Conservation (phyloP, 164 flowering plant genomes). For the Vitis rotundifolia region DNA sequence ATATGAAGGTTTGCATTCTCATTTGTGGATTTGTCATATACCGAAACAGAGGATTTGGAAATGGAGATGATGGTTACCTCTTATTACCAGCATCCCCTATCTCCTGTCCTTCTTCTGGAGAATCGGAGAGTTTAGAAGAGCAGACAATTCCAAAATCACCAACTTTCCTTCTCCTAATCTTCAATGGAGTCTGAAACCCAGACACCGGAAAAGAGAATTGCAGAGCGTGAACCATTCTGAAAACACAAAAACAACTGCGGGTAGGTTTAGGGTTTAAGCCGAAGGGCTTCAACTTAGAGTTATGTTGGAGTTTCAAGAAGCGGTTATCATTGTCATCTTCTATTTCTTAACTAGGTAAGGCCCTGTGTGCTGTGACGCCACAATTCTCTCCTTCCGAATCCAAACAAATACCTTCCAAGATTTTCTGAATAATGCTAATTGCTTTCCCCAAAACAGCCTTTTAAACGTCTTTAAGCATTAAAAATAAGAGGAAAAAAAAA, state of each 20-base stretch:
- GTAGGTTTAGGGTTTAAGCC: conserved; percentile 1
- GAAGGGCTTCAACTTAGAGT: not conserved
- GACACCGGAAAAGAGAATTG: conserved; percentile 21
- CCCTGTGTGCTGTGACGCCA: no score
- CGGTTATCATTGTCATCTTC: not conserved
- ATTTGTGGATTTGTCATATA: not conserved
- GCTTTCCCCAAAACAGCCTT: no score
- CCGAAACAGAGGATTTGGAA: not conserved
- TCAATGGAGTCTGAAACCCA: conserved; percentile 13
- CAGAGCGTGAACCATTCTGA: conserved; percentile 21
- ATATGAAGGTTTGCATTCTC: no score
- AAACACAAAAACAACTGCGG: no score
- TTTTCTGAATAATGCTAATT: no score
- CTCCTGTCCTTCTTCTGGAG: conserved; percentile 17
- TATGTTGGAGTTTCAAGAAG: not conserved
- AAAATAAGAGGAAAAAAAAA: no score
- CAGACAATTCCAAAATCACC: conserved; percentile 13
- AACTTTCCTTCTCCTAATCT: not conserved
- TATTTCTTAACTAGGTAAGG: not conserved
- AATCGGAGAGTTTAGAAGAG: conserved; percentile 17
- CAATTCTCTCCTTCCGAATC: no score
- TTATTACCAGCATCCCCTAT: conserved; percentile 1
- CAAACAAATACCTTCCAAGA: no score
- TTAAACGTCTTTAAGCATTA: no score
- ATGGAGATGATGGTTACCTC: conserved; percentile 14